phyloP scores from a whole-genome alignment of 2,329 filamentous ascomycete species.

The Alternaria atra region DNA sequence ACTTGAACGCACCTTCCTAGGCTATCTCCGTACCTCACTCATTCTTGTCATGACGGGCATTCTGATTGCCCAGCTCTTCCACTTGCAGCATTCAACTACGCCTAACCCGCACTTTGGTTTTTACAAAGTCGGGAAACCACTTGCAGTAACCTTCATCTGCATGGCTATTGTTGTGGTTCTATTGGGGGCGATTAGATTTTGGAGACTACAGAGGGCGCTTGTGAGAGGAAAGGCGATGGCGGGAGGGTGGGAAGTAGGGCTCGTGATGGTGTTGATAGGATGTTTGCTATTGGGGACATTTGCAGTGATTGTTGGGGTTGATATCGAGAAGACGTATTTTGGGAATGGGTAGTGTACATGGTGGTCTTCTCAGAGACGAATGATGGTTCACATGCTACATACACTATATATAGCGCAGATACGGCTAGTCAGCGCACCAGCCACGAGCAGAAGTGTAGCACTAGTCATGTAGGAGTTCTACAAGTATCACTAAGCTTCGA shows the following conservation, averaged over 20 bases:
- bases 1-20: slow-evolving; percentile 77
- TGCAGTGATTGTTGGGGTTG: slow-evolving; percentile 27
- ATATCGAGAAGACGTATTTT: slow-evolving; percentile 27
- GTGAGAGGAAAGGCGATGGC: slow-evolving; percentile 64
- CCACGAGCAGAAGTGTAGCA: not conserved
- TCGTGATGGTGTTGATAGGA: slow-evolving; percentile 57
- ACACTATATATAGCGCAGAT: not conserved
- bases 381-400: not conserved
- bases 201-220: slow-evolving; percentile 68
- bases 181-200: slow-evolving; percentile 68
- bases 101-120: slow-evolving; percentile 64
- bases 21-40: slow-evolving; percentile 75
- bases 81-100: slow-evolving; percentile 62
- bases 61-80: slow-evolving; percentile 72
- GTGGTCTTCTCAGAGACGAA: not conserved
- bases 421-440: not conserved
- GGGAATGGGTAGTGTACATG: not conserved
- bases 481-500: not conserved
- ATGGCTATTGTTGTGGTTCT: slow-evolving; percentile 60
- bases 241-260: slow-evolving; percentile 67
- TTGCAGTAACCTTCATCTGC: slow-evolving; percentile 61
- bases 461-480: not conserved
- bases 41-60: slow-evolving; percentile 74
- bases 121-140: slow-evolving; percentile 67
- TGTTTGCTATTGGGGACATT: slow-evolving; percentile 37